Conservation (phyloP, 129 eudicot species). For the Sambucus nigra region DNA sequence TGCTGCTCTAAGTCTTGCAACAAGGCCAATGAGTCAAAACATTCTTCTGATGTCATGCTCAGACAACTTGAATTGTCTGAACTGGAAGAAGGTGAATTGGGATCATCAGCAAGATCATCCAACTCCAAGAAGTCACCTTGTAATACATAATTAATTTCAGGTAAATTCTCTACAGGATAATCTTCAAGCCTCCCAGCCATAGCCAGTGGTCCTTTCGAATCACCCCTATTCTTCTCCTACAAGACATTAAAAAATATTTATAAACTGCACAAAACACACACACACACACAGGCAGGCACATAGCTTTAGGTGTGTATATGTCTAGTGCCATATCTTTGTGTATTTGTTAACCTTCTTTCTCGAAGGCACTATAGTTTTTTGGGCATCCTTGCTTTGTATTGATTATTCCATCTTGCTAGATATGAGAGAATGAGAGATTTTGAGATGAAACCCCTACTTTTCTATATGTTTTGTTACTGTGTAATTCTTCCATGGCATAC, state of each 20-base stretch:
- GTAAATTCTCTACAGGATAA: conserved; percentile 10
- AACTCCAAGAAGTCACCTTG: conserved; percentile 58
- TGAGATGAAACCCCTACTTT: too few relatives aligned
- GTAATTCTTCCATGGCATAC: too few relatives aligned
- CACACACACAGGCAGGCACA: too few relatives aligned
- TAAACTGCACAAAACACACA: background rate
- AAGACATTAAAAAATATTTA: conserved; percentile 2
- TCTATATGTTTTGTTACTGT: too few relatives aligned
- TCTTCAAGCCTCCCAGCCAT: conserved; percentile 9
- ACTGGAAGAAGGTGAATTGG: conserved; percentile 40
- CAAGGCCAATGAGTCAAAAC: conserved; percentile 44
- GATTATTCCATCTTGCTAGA: too few relatives aligned
- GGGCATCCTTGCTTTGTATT: too few relatives aligned
- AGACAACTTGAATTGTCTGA: conserved; percentile 57
- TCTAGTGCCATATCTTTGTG: too few relatives aligned
- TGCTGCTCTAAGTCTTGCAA: conserved; percentile 40
- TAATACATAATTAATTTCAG: conserved; percentile 22
- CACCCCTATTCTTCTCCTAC: conserved; percentile 22
- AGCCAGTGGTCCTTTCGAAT: conserved; percentile 9
- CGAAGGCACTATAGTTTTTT: too few relatives aligned
- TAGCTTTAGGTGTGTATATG: too few relatives aligned
- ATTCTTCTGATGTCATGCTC: conserved; percentile 49
- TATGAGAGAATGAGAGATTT: too few relatives aligned
- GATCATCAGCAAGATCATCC: conserved; percentile 44
- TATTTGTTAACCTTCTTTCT: too few relatives aligned